Evolutionary conservation across 2,329 filamentous ascomycete species (phyloP), one percentile per base, ranked within the genome.

Genomic region (Calonectria naviculata): DNA sequence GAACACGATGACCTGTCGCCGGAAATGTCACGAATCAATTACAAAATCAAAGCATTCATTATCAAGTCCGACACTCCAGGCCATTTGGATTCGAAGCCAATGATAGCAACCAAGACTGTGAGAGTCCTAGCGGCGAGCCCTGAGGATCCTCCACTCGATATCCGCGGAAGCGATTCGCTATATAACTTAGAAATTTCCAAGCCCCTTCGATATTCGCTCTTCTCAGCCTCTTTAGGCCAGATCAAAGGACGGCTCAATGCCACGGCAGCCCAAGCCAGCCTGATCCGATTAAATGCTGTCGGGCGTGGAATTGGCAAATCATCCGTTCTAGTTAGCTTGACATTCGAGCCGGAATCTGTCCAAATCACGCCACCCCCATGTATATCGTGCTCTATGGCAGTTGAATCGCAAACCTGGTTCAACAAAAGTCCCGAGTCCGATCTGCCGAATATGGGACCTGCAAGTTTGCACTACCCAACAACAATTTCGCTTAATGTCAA

Each of bases 21-120:
- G 15, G 17, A 29, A 3, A 61, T 61, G 56, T 19, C 56, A 19
- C 7, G 56, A 21, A 29, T 61, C 36, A 15, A 29, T 21, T 61
- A 61, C 56, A 61, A 61, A 9, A 42, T 61, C 56, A 61, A 61
- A 15, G 36, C 56, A 12, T 61, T 61, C 36, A 15, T 61, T 17
- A 12, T 42, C 26, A 28, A 61, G 19, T 3, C 24, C 2, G 13
- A 12, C 21, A 29, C 5, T n/a, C 56, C 56, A 26, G 1, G 17
- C n/a, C 52, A 56, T 28, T 21, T 13, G 4, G 36, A 42, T 9
- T 42, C 17, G 6, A 28, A 61, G 12, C 36, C 38, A 0, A 41
- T 42, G 21, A 61, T 61, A 4, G 19, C 15, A 4, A 21, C 3
- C 26, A 61, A 42, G 36, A 21, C 36, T 4, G 56, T 61, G 24